Percentiles rank a stretch among this genome's conserved stretches.
phyloP scores from a whole-genome alignment of 2,329 filamentous ascomycete species.

The Aciculosporium take region DNA sequence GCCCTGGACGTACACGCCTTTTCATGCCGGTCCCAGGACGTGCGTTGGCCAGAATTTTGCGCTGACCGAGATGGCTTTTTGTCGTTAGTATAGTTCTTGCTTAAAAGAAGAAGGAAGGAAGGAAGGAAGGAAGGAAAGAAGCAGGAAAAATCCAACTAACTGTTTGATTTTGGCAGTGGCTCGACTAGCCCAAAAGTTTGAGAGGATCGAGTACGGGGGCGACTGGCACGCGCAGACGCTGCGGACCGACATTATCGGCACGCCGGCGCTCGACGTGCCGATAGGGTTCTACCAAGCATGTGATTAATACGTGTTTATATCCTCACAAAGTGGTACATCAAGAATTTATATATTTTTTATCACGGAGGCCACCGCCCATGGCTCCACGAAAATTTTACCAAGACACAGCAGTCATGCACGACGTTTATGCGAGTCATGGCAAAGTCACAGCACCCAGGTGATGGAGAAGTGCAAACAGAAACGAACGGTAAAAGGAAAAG shows the following conservation, averaged over 20 bases:
- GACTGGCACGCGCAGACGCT: constrained; percentile 27
- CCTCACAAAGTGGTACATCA: no score
- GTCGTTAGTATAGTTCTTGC: constrained; percentile 18
- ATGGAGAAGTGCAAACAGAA: no score
- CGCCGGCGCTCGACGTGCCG: constrained; percentile 24
- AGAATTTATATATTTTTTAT: no score
- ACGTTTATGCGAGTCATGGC: no score
- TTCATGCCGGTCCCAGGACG: constrained; percentile 36
- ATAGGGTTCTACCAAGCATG: constrained; percentile 20
- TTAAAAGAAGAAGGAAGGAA: constrained; percentile 14
- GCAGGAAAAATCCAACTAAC: no score
- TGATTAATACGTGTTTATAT: no score
- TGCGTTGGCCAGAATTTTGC: constrained; percentile 47
- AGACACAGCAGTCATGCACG: no score
- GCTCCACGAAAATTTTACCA: no score
- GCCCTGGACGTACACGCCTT: constrained; percentile 38
- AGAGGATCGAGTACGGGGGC: constrained; percentile 33
- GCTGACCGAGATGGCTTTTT: constrained; percentile 41
- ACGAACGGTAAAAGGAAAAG: no score
- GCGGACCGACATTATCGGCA: constrained; percentile 27
- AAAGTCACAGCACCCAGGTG: no score
- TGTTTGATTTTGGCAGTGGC: constrained; percentile 18
- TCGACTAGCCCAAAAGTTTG: constrained; percentile 42
- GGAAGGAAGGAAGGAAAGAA: no score
- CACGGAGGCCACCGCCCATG: no score